phyloP scores from a whole-genome alignment of 2,329 filamentous ascomycete species.

The Neonectria magnoliae region DNA sequence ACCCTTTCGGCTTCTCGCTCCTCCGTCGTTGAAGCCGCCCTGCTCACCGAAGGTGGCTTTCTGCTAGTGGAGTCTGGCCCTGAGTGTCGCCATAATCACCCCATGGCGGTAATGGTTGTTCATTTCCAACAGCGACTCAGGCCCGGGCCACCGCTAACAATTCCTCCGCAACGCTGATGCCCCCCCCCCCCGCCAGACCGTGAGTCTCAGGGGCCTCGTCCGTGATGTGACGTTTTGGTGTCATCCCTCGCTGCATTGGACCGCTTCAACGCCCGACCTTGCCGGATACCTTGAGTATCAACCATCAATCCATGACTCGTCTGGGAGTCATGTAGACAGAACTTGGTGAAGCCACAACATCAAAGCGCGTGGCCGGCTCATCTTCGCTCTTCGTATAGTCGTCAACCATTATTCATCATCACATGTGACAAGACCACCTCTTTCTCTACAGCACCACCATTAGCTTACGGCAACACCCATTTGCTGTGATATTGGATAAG shows the following conservation, averaged over 20 bases:
- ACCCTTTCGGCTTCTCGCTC: background rate
- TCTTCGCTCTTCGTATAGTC: constrained; percentile 1
- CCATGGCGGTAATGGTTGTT: constrained; percentile 9
- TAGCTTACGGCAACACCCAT: background rate
- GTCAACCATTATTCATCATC: background rate
- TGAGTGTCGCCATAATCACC: constrained; percentile 6
- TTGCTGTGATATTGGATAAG: background rate
- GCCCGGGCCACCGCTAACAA: constrained; percentile 9
- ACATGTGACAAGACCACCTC: background rate
- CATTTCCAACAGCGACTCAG: constrained; percentile 5
- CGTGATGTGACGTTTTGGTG: background rate
- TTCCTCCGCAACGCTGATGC: background rate
- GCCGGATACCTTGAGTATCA: background rate
- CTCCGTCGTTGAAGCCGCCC: background rate
- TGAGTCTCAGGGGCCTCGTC: background rate
- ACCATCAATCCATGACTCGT: constrained; percentile 10
- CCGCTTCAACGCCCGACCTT: background rate
- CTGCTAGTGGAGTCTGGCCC: constrained; percentile 16
- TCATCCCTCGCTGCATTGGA: constrained; percentile 6
- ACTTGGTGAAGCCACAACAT: background rate
- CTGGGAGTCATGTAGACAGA: background rate
- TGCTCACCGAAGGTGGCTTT: constrained; percentile 3
- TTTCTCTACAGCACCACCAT: background rate
- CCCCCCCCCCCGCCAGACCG: background rate
- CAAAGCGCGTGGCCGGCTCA: constrained; percentile 7